phyloP scores from a whole-genome alignment of 2,329 filamentous ascomycete species.

The Aspergillus pseudotamarii region DNA sequence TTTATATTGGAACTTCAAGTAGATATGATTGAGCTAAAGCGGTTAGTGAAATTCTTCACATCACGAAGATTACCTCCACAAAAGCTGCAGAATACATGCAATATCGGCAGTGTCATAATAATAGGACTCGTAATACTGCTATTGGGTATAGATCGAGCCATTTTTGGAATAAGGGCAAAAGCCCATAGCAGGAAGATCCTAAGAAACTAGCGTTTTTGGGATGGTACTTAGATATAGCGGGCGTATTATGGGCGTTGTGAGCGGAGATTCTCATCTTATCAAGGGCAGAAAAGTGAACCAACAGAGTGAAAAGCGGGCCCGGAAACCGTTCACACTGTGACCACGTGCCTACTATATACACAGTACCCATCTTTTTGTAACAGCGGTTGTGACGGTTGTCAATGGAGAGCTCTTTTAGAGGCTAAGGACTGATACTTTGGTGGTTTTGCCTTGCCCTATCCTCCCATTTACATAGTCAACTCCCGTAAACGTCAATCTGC shows the following conservation, averaged over 20 bases:
- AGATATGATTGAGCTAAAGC: not conserved
- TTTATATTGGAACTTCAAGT: not conserved
- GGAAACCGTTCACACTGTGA: not conserved
- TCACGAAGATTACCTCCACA: not conserved
- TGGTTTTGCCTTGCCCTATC: too few relatives aligned
- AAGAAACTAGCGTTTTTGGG: too few relatives aligned
- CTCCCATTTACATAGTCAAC: not conserved
- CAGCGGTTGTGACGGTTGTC: not conserved
- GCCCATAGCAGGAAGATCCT: not conserved
- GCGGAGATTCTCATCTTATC: too few relatives aligned
- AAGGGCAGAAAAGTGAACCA: too few relatives aligned
- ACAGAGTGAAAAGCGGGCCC: too few relatives aligned
- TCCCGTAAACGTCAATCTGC: not conserved
- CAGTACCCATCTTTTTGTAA: not conserved
- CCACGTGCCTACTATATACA: not conserved
- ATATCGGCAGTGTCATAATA: not conserved
- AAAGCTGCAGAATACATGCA: not conserved
- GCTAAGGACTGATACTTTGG: too few relatives aligned
- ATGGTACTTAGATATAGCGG: not conserved
- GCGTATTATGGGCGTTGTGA: not conserved
- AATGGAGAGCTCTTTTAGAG: not conserved
- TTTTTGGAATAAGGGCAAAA: not conserved
- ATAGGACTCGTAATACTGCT: not conserved
- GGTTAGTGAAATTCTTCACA: not conserved
- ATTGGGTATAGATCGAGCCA: not conserved